These are phyloP conservation scores for Pulveroboletus sp. DNA, from an alignment of 768 basidiomycete species.

Conservation along the genomic window DNA sequence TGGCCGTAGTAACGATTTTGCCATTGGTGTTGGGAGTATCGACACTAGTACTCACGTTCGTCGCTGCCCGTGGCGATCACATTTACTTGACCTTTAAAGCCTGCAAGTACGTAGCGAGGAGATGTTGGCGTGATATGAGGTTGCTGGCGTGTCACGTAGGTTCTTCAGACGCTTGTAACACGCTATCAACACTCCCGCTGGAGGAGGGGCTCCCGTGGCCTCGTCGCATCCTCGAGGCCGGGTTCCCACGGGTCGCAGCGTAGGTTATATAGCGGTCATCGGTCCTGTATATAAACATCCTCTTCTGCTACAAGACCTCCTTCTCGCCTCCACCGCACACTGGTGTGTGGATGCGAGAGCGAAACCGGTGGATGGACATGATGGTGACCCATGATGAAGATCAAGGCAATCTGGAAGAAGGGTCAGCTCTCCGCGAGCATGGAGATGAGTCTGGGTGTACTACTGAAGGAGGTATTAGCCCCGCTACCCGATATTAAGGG, in stretches of 20 bases:
- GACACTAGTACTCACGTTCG: constrained; percentile 9
- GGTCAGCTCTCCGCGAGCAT: neutral
- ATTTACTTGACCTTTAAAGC: neutral
- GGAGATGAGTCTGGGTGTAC: neutral
- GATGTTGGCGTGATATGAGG: neutral
- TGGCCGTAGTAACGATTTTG: neutral
- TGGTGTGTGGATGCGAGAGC: neutral
- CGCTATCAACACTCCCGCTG: neutral
- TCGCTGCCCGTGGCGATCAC: neutral
- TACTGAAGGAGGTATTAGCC: no score
- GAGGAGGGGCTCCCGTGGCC: no score
- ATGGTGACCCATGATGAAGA: neutral
- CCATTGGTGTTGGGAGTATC: constrained; percentile 16
- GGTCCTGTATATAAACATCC: no score
- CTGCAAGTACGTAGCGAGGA: constrained; percentile 7
- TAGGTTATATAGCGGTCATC: no score
- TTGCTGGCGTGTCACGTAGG: neutral
- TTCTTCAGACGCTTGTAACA: neutral
- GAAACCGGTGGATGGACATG: neutral
- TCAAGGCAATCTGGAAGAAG: neutral
- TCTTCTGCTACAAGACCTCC: no score
- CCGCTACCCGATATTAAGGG: no score
- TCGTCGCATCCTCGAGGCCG: no score
- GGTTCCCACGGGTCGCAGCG: no score
- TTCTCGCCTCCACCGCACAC: no score